Conservation (phyloP, 768 basidiomycete genomes). For the Cytidiella melzeri region DNA sequence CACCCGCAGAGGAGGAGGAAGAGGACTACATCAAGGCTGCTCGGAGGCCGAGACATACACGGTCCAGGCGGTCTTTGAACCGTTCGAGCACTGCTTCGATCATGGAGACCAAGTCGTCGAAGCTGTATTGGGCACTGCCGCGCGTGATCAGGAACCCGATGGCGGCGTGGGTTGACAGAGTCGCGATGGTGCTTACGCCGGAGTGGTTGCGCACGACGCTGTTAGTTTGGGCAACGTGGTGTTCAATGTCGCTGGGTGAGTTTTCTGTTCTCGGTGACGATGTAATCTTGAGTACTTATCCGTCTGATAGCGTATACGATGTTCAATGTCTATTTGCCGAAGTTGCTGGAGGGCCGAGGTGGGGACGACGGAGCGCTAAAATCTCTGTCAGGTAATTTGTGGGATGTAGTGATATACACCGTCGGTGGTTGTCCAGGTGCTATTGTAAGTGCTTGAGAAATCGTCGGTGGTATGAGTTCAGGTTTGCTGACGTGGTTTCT, state of each 20-base stretch:
- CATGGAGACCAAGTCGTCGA: conserved; percentile 35
- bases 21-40: background rate
- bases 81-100: conserved; percentile 30
- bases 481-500: too few species aligned
- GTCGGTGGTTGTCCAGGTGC: conserved; percentile 82
- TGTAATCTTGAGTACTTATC: too few species aligned
- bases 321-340: conserved; percentile 91
- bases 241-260: conserved; percentile 69
- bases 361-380: conserved; percentile 27
- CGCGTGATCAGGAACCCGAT: conserved; percentile 51
- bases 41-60: background rate
- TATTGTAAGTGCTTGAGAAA: conserved; percentile 63
- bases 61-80: background rate
- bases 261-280: conserved; percentile 4
- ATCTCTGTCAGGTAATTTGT: conserved; percentile 56
- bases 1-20: background rate
- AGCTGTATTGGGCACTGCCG: conserved; percentile 41
- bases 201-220: conserved; percentile 75
- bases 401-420: conserved; percentile 86
- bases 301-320: conserved; percentile 72
- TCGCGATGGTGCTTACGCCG: conserved; percentile 64
- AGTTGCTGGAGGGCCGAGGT: conserved; percentile 63
- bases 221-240: conserved; percentile 78
- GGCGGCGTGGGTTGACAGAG: conserved; percentile 62
- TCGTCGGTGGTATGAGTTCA: too few species aligned